phyloP scores from a whole-genome alignment of 192 early-diverging fungal genomes.

The Coemansia brasiliensis region DNA sequence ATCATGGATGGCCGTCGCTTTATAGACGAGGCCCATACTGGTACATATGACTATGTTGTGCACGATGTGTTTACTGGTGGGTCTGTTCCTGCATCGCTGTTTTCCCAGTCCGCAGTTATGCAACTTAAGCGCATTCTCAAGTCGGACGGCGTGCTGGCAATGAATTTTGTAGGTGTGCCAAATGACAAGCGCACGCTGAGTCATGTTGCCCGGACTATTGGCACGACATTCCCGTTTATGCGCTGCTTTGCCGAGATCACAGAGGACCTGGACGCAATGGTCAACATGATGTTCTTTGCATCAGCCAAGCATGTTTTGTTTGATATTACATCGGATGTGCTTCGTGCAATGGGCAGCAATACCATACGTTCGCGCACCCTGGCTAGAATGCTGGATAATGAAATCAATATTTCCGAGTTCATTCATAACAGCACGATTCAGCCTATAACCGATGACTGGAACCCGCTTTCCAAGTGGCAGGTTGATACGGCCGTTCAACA shows the following conservation, averaged over 20 bases:
- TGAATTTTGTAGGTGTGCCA: constrained; percentile 81
- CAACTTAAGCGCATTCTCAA: constrained; percentile 68
- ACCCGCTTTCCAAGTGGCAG: constrained; percentile 65
- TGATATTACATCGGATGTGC: constrained; percentile 32
- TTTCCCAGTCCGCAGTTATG: constrained; percentile 69
- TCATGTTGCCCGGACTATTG: constrained; percentile 65
- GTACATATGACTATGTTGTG: constrained; percentile 78
- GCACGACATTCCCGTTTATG: constrained; percentile 65
- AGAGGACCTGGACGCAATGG: constrained; percentile 44
- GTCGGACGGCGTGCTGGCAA: constrained; percentile 72
- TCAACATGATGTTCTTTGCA: constrained; percentile 73
- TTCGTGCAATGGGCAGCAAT: constrained; percentile 30
- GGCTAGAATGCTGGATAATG: constrained; percentile 51
- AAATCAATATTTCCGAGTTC: constrained; percentile 52
- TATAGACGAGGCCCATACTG: constrained; percentile 57
- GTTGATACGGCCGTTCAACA: constrained; percentile 60
- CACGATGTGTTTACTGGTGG: constrained; percentile 97
- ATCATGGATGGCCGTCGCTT: constrained; percentile 77
- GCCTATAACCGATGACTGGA: constrained; percentile 66
- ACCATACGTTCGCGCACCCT: constrained; percentile 36
- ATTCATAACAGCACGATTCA: constrained; percentile 25
- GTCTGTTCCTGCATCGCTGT: constrained; percentile 68
- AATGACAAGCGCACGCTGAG: constrained; percentile 56
- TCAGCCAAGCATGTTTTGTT: constrained; percentile 54
- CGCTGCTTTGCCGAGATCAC: constrained; percentile 65